Evolutionary conservation across 1,284 basidiomycete species (phyloP).

Genomic region (Sporisorium graminicola): DNA sequence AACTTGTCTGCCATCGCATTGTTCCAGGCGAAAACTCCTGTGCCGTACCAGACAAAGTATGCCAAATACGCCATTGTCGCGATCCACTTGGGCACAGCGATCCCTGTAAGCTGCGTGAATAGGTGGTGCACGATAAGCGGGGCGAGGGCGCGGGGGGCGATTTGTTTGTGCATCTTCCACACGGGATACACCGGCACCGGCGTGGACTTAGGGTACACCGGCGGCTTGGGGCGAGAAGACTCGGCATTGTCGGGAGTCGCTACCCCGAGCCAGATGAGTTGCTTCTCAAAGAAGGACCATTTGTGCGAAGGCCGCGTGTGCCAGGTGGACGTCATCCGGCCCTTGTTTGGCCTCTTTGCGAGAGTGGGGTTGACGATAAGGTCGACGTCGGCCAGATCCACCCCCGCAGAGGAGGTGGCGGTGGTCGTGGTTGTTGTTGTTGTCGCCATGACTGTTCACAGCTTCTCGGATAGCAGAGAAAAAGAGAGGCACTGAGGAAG

Average conservation of each 20-base stretch:
- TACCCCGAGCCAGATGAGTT: slow-evolving; percentile 15
- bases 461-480: no score
- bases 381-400: slow-evolving; percentile 1
- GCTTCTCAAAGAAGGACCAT: slow-evolving; percentile 16
- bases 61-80: slow-evolving; percentile 30
- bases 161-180: slow-evolving; percentile 38
- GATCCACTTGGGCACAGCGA: slow-evolving; percentile 18
- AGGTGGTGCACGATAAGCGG: slow-evolving; percentile 40
- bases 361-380: neutral
- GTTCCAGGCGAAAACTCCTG: slow-evolving; percentile 19
- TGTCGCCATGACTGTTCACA: no score
- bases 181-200: slow-evolving; percentile 49
- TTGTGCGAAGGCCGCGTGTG: slow-evolving; percentile 16
- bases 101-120: slow-evolving; percentile 33
- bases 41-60: slow-evolving; percentile 31
- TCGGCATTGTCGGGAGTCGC: slow-evolving; percentile 6
- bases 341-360: slow-evolving; percentile 8
- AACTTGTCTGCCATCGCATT: slow-evolving; percentile 39
- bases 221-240: slow-evolving; percentile 4
- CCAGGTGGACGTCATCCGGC: slow-evolving; percentile 31
- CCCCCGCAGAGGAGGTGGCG: neutral
- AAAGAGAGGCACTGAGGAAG: no score
- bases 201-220: slow-evolving; percentile 23
- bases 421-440: neutral
- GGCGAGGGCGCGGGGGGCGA: slow-evolving; percentile 34